Evolutionary conservation across 2,329 filamentous ascomycete species (phyloP), one percentile per base, ranked within the genome.

Genomic region (Pseudocercospora fuligena): DNA sequence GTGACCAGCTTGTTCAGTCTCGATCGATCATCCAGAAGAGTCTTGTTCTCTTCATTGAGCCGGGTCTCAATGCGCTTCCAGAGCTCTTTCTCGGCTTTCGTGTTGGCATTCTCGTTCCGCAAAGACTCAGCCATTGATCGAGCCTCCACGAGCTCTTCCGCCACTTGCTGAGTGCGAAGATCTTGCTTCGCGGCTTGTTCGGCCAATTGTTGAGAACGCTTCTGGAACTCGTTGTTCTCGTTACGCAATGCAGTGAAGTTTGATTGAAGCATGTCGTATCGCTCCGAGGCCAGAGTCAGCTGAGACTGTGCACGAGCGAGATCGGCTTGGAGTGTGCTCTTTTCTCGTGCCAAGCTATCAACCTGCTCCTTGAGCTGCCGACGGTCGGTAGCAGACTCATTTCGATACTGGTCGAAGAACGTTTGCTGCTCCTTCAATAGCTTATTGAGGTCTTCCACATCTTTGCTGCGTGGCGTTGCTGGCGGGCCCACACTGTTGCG

Each of bases 61-160:
- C 96, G 89, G 69, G 92, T 90, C 77, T 98, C 94, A 36, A 97
- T 97, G 64, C 91, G 92, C 82, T 95, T 97, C 91, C 92, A 97
- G 9, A 99, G 85, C 43, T 93, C 91, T 81, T 97, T 97, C 79
- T 98, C 94, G 0, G 94, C 94, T 78, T 97, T 97, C 36, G 97
- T 86, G 75, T 98, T 97, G 16, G 93, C 90, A 62, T 90, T 93
- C 77, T 99, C 95, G 70, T 93, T 93, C 61, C 93, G 91, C 79
- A 97, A 87, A 75, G 93, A 94, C 75, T 99, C 94, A 3, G 92
- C 84, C 61, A 94, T 82, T 33, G 91, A 91, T 77, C 90, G 91
- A 5, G 91, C 89, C 77, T 97, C 95, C 9, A 98, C 89, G 5
- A 98, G 86, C 73, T 99, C 94, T 79, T 98, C 94, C 0, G 93